Evolutionary conservation across 1,139 yeast species (phyloP).

Genomic region (Yamadazyma jaroonii): DNA sequence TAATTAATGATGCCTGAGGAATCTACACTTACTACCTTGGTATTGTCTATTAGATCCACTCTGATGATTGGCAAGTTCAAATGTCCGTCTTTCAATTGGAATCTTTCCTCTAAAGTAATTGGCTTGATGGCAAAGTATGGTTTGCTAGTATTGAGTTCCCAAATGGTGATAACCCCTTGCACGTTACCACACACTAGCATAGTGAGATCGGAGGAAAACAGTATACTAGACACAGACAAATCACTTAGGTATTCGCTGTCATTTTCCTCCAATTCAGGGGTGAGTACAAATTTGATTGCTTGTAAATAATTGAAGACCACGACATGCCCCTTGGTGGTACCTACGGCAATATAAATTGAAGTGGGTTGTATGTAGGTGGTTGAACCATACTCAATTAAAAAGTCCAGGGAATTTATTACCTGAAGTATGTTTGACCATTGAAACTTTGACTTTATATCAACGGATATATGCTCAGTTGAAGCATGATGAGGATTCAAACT

Average conservation of each 20-base stretch:
- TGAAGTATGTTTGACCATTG: constrained; percentile 27
- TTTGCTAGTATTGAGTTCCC: constrained; percentile 23
- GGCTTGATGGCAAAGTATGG: constrained; percentile 26
- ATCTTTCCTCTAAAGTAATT: constrained; percentile 24
- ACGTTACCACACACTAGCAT: constrained; percentile 33
- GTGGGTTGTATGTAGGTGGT: constrained; percentile 49
- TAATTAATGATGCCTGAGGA: constrained; percentile 54
- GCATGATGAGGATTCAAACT: constrained; percentile 10
- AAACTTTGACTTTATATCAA: neutral
- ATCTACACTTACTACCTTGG: constrained; percentile 60
- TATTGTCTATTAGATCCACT: constrained; percentile 55
- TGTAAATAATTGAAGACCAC: constrained; percentile 67
- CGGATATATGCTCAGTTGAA: neutral
- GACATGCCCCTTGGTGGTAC: constrained; percentile 59
- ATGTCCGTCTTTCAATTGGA: constrained; percentile 50
- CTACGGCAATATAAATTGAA: constrained; percentile 52
- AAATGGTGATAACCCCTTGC: constrained; percentile 28
- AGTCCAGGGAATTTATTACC: constrained; percentile 22
- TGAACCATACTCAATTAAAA: constrained; percentile 41
- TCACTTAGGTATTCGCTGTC: constrained; percentile 11
- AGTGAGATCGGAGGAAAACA: constrained; percentile 35
- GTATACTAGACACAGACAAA: constrained; percentile 39
- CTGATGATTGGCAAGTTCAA: constrained; percentile 45
- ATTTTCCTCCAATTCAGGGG: constrained; percentile 10
- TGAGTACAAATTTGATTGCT: constrained; percentile 39